Conservation (phyloP, 2,329 filamentous ascomycete genomes). For the Aspergillus sojae region DNA sequence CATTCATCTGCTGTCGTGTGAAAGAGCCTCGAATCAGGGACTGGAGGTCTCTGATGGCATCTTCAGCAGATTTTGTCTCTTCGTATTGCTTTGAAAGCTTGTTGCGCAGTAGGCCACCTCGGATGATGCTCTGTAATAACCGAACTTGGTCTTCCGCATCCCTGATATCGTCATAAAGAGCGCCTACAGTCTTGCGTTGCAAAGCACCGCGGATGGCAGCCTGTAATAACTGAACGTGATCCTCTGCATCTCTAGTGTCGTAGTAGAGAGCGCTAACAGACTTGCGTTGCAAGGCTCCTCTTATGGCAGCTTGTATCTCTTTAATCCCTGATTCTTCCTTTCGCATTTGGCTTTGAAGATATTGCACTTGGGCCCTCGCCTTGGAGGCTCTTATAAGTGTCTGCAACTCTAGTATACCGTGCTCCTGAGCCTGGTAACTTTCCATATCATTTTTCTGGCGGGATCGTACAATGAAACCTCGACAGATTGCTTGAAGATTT, state of each 20-base stretch:
- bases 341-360: slow-evolving; percentile 42
- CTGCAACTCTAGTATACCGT: slow-evolving; percentile 76
- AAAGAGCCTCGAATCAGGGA: slow-evolving; percentile 69
- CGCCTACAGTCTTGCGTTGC: slow-evolving; percentile 42
- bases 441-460: slow-evolving; percentile 64
- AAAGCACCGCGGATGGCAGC: slow-evolving; percentile 63
- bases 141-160: slow-evolving; percentile 67
- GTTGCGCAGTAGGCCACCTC: slow-evolving; percentile 53
- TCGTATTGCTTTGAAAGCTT: slow-evolving; percentile 24
- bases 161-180: slow-evolving; percentile 63
- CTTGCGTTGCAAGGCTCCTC: slow-evolving; percentile 49
- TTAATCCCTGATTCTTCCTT: slow-evolving; percentile 49
- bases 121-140: slow-evolving; percentile 57
- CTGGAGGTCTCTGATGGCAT: slow-evolving; percentile 63
- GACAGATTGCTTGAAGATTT: slow-evolving; percentile 74
- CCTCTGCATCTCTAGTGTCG: slow-evolving; percentile 64
- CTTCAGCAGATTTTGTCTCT: slow-evolving; percentile 48
- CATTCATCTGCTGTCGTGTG: slow-evolving; percentile 51
- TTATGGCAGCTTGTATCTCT: slow-evolving; percentile 59
- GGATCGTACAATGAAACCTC: slow-evolving; percentile 74
- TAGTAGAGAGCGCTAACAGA: slow-evolving; percentile 57
- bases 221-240: slow-evolving; percentile 60
- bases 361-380: slow-evolving; percentile 46
- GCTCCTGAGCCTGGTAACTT: slow-evolving; percentile 74
- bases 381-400: slow-evolving; percentile 69